phyloP scores from a whole-genome alignment of 352 stramenopile species.

The Detonula confervacea region DNA sequence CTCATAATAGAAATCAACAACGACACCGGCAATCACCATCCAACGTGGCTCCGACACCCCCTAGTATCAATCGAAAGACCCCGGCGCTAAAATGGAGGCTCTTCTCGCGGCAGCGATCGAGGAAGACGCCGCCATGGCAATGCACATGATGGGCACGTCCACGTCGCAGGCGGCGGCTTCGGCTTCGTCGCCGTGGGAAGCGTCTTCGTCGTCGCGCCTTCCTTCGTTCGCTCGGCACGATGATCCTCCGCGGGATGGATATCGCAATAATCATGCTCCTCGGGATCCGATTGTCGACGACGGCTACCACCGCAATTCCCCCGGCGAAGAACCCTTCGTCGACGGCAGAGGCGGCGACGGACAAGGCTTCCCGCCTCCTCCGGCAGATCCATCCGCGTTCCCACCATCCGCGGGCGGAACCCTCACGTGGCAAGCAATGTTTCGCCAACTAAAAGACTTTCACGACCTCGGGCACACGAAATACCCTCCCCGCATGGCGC shows the following conservation, averaged over 20 bases:
- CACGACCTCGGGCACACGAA: constrained; percentile 22
- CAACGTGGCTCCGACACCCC: too few species aligned
- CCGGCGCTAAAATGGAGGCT: constrained; percentile 2
- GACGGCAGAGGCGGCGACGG: not conserved
- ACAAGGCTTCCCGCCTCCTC: too few species aligned
- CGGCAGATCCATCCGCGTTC: not conserved
- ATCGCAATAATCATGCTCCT: too few species aligned
- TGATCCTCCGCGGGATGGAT: too few species aligned
- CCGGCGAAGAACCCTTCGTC: not conserved
- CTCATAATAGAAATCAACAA: too few species aligned
- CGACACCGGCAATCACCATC: too few species aligned
- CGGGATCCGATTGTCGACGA: too few species aligned
- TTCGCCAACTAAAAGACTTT: constrained; percentile 42
- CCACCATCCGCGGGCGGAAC: not conserved
- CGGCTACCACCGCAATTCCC: too few species aligned
- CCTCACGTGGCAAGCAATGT: constrained; percentile 37
- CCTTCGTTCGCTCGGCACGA: too few species aligned
- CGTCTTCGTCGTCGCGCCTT: not conserved
- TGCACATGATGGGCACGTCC: not conserved
- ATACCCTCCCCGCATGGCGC: constrained; percentile 20
- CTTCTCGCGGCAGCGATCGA: constrained; percentile 3
- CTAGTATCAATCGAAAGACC: too few species aligned
- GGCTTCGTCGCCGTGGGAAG: not conserved
- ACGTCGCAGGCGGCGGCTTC: too few species aligned
- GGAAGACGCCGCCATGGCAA: not conserved